These are phyloP conservation scores for Sextonia rubra DNA, from an alignment of 164 flowering plant genomes.

Conservation along the genomic window DNA sequence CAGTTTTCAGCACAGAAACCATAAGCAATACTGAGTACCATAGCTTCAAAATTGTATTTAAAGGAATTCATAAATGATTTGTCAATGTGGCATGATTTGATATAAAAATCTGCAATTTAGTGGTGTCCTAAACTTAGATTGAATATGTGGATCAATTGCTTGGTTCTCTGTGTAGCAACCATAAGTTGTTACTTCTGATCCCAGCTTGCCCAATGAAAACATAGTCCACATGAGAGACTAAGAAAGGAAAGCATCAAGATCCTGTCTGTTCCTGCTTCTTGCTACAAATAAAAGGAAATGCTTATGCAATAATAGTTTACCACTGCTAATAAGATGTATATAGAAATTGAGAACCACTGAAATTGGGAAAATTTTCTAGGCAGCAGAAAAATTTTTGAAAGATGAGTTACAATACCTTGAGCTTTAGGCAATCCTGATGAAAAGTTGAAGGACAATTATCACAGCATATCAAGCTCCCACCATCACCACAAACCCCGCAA, in stretches of 20 bases:
- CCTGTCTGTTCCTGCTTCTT: background rate
- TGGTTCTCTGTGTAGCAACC: background rate
- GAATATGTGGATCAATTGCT: background rate
- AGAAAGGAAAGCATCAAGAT: background rate
- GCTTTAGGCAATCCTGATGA: constrained; percentile 23
- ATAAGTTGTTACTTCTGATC: background rate
- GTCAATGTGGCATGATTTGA: background rate
- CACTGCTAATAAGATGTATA: background rate
- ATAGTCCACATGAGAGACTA: background rate
- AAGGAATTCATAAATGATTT: background rate
- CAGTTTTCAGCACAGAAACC: background rate
- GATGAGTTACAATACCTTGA: constrained; percentile 16
- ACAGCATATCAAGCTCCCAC: constrained; percentile 28
- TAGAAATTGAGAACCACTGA: background rate
- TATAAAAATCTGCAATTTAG: background rate
- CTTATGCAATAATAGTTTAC: background rate
- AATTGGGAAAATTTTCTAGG: background rate
- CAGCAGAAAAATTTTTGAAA: background rate
- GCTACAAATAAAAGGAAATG: background rate
- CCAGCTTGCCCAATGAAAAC: background rate
- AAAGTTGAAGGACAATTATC: constrained; percentile 29
- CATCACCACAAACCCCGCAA: constrained; percentile 29
- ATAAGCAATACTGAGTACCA: background rate
- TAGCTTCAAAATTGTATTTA: background rate
- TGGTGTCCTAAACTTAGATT: background rate